Conservation (phyloP, 202 grass and related monocot genomes). For the Eragrostis tef region DNA sequence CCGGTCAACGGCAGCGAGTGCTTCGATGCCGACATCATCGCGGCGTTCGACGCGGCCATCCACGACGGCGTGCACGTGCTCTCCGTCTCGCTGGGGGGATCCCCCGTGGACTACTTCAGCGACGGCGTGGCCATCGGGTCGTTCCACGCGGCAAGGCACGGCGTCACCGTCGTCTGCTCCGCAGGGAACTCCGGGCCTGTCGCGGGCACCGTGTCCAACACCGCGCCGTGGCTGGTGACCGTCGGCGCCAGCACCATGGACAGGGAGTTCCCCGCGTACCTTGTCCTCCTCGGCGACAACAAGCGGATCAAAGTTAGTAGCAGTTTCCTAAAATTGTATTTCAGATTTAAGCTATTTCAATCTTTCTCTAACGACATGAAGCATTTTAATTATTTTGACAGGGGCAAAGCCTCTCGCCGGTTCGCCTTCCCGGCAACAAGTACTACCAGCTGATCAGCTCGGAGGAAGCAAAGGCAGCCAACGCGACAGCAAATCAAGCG, state of each 20-base stretch:
- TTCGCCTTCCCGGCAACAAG: constrained; percentile 48
- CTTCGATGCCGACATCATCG: constrained; percentile 82
- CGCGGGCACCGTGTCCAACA: constrained; percentile 67
- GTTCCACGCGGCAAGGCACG: constrained; percentile 80
- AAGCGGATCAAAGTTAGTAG: constrained; percentile 56
- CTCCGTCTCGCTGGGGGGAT: constrained; percentile 73
- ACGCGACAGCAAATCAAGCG: constrained; percentile 54
- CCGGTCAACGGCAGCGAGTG: constrained; percentile 83
- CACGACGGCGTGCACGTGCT: constrained; percentile 83
- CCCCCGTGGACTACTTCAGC: constrained; percentile 50
- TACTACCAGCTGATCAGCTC: constrained; percentile 69
- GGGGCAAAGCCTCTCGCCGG: constrained; percentile 76
- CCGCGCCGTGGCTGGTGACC: constrained; percentile 84
- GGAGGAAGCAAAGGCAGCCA: constrained; percentile 54
- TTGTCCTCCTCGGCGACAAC: constrained; percentile 53
- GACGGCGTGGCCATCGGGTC: constrained; percentile 81
- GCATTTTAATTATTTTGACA: constrained; percentile 16
- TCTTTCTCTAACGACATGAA: not conserved
- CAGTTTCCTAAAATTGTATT: not conserved
- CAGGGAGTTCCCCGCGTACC: constrained; percentile 69
- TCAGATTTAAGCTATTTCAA: not conserved
- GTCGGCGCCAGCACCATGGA: constrained; percentile 83
- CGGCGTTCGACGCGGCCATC: constrained; percentile 80
- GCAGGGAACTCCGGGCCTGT: constrained; percentile 73
- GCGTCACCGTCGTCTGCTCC: constrained; percentile 70